Evolutionary conservation across 2,329 filamentous ascomycete species (phyloP).

Genomic region (Penicillium sp.): DNA sequence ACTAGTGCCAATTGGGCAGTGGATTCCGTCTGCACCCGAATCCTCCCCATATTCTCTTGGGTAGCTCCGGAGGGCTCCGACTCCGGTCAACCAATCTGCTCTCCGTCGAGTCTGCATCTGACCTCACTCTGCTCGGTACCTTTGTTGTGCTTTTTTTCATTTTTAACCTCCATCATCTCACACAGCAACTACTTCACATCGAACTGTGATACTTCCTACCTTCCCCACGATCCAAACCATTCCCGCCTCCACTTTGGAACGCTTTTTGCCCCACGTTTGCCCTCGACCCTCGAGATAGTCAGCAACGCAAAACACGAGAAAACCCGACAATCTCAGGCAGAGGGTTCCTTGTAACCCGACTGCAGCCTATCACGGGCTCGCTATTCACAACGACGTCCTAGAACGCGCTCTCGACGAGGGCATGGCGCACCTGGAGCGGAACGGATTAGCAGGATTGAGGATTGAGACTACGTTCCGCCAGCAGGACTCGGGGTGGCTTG

Average conservation of each 20-base stretch:
- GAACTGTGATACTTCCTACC: background rate
- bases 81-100: conserved; percentile 17
- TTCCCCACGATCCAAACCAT: conserved; percentile 4
- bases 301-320: conserved; percentile 9
- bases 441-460: conserved; percentile 36
- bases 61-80: no score
- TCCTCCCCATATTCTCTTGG: no score
- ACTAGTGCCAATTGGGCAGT: conserved; percentile 7
- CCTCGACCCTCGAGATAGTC: conserved; percentile 6
- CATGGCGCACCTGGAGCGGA: conserved; percentile 41
- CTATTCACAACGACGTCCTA: conserved; percentile 15
- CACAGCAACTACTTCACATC: background rate
- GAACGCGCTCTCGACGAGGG: conserved; percentile 28
- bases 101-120: conserved; percentile 14
- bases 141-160: conserved; percentile 6
- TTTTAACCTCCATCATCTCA: background rate
- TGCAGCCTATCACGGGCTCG: conserved; percentile 16
- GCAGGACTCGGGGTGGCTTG: conserved; percentile 26
- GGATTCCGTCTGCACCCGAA: conserved; percentile 15
- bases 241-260: conserved; percentile 18
- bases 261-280: conserved; percentile 24
- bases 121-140: conserved; percentile 16
- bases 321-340: conserved; percentile 5
- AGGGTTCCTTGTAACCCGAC: conserved; percentile 24
- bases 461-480: conserved; percentile 40